Conservation (phyloP, 169 alveolate species). For the Eimeria acervulina region DNA sequence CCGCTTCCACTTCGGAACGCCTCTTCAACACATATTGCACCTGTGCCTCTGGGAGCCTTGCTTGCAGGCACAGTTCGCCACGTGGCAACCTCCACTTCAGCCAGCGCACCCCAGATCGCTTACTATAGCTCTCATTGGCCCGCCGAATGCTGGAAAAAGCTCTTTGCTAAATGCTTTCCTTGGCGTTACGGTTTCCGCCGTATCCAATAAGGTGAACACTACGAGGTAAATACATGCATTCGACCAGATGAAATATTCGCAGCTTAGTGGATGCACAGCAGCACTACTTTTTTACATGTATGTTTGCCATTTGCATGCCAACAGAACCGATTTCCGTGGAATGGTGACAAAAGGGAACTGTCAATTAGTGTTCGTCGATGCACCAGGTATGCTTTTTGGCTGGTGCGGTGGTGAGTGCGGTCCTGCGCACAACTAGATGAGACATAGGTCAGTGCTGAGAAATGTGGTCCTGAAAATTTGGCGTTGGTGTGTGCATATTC, state of each 20-base stretch:
- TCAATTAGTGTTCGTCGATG: conserved; percentile 91
- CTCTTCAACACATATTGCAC: neutral
- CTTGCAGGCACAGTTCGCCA: conserved; percentile 82
- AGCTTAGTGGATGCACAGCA: neutral
- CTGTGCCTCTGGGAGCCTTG: neutral
- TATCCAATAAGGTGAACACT: conserved; percentile 94
- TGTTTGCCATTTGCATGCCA: neutral
- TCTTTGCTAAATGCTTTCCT: conserved; percentile 91
- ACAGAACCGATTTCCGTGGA: conserved; percentile 84
- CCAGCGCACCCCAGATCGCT: conserved; percentile 80
- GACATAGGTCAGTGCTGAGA: neutral
- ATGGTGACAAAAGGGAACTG: conserved; percentile 87
- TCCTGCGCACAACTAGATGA: neutral
- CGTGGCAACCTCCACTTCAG: conserved; percentile 84
- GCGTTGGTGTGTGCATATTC: neutral
- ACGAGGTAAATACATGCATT: conserved; percentile 86
- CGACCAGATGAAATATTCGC: too few relatives aligned
- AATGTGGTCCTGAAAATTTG: neutral
- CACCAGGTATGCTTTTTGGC: conserved; percentile 88
- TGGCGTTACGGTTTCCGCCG: conserved; percentile 90
- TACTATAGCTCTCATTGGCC: conserved; percentile 90
- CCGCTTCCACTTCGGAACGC: neutral
- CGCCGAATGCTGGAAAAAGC: conserved; percentile 92
- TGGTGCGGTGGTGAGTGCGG: neutral
- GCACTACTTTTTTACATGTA: neutral